Percentiles rank a stretch among this genome's conserved stretches.
phyloP scores from a whole-genome alignment of 345 rosid genomes.

The Acer campestre region DNA sequence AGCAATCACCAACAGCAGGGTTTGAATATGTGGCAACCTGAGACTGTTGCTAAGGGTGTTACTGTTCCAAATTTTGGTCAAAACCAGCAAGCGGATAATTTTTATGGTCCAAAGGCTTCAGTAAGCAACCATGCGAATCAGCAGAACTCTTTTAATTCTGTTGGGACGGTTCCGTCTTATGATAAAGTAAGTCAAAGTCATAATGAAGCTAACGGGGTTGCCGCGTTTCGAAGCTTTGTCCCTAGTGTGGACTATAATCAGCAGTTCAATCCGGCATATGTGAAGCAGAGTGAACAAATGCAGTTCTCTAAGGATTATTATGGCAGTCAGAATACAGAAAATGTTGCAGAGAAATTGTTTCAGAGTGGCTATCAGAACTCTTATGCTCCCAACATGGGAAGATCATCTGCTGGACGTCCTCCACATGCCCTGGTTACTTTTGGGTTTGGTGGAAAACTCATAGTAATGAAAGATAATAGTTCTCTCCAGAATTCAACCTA shows the following conservation, averaged over 20 bases:
- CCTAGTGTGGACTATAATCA: slow-evolving; percentile 43
- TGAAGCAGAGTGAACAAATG: slow-evolving; percentile 50
- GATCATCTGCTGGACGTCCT: slow-evolving; percentile 95
- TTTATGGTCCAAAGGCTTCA: slow-evolving; percentile 44
- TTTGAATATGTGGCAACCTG: slow-evolving; percentile 52
- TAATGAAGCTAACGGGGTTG: slow-evolving; percentile 52
- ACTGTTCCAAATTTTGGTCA: slow-evolving; percentile 42
- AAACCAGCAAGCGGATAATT: slow-evolving; percentile 47
- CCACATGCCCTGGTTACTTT: slow-evolving; percentile 86
- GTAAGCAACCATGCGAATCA: slow-evolving; percentile 41
- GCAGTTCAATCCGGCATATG: slow-evolving; percentile 49
- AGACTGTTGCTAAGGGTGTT: slow-evolving; percentile 36
- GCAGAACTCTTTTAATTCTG: slow-evolving; percentile 39
- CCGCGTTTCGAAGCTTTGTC: slow-evolving; percentile 47
- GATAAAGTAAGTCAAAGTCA: slow-evolving; percentile 41
- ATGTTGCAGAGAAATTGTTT: slow-evolving; percentile 49
- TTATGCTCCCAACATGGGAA: slow-evolving; percentile 53
- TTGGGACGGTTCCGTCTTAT: slow-evolving; percentile 31
- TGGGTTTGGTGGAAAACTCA: slow-evolving; percentile 95
- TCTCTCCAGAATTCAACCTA: slow-evolving; percentile 52
- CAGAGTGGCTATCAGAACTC: slow-evolving; percentile 61
- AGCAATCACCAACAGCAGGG: slow-evolving; percentile 44
- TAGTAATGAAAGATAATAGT: slow-evolving; percentile 66
- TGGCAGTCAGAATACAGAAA: slow-evolving; percentile 46
- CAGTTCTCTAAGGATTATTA: slow-evolving; percentile 54